These are phyloP conservation scores for Lolium rigidum DNA, from an alignment of 176 grass and related monocot species.

Conservation along the genomic window DNA sequence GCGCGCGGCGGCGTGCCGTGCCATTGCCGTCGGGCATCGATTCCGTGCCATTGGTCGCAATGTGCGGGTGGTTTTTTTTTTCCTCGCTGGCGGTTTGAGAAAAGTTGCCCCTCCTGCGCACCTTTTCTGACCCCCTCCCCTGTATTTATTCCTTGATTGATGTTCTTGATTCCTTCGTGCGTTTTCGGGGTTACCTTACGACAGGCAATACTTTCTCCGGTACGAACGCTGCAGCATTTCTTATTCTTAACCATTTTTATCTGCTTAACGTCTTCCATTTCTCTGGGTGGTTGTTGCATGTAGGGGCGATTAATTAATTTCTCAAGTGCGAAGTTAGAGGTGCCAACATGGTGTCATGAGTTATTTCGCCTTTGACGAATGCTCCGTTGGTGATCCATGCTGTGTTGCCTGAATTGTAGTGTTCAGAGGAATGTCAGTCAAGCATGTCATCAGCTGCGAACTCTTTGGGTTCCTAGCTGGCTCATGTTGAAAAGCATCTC, in stretches of 20 bases:
- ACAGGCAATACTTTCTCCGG: neutral
- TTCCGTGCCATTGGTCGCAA: slow-evolving; percentile 46
- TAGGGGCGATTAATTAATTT: neutral
- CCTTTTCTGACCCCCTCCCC: neutral
- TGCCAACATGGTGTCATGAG: neutral
- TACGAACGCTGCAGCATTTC: slow-evolving; percentile 9
- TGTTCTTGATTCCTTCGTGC: slow-evolving; percentile 24
- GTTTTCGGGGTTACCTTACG: slow-evolving; percentile 18
- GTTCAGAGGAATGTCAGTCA: neutral
- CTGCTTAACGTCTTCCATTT: neutral
- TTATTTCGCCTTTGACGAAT: slow-evolving; percentile 6
- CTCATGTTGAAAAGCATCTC: neutral
- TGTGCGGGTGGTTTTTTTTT: slow-evolving; percentile 31
- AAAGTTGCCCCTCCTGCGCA: slow-evolving; percentile 27
- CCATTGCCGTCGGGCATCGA: slow-evolving; percentile 25
- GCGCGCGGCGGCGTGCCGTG: neutral
- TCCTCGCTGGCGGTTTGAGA: slow-evolving; percentile 25
- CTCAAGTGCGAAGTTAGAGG: neutral
- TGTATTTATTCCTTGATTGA: slow-evolving; percentile 3
- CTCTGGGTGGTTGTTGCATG: neutral
- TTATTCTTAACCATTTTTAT: neutral
- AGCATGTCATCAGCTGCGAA: slow-evolving; percentile 1
- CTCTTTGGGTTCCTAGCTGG: neutral
- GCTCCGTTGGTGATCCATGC: neutral
- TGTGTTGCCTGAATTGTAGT: slow-evolving; percentile 3